phyloP scores from a whole-genome alignment of 208 protist genomes.

The Entamoeba invadens region DNA sequence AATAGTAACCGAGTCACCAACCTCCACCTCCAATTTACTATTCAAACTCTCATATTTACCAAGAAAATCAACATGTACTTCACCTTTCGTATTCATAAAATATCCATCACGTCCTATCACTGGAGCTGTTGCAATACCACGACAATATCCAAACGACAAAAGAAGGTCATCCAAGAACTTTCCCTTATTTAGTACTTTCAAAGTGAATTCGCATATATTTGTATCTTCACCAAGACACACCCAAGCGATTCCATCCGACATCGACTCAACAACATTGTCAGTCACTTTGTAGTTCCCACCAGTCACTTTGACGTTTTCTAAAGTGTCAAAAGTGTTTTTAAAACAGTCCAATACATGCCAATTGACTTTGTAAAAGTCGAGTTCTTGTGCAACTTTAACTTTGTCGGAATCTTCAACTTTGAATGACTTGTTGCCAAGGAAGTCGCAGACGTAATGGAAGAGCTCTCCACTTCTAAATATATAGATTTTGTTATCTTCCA shows the following conservation, averaged over 20 bases:
- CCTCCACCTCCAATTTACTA: neutral
- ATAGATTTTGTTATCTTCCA: neutral
- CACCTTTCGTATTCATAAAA: neutral
- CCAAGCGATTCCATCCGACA: neutral
- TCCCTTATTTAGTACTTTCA: neutral
- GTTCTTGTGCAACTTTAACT: neutral
- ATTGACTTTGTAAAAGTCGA: neutral
- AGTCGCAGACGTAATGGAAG: neutral
- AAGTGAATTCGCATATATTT: neutral
- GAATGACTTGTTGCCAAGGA: neutral
- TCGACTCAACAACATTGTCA: neutral
- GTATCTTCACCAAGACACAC: neutral
- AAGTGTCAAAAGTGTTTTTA: neutral
- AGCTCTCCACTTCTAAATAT: neutral
- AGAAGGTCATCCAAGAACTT: neutral
- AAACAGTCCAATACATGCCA: neutral
- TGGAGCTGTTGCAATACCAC: neutral
- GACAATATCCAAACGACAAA: neutral
- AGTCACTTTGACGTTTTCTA: neutral
- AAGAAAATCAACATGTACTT: neutral
- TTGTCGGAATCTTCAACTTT: neutral
- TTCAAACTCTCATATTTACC: neutral
- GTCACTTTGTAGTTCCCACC: neutral
- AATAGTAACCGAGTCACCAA: neutral
- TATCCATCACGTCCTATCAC: neutral